Percentiles rank a stretch among this genome's conserved stretches.
These are phyloP conservation scores for Eimeria nieschulzi DNA, from an alignment of 169 alveolate species.

Conservation along the genomic window DNA sequence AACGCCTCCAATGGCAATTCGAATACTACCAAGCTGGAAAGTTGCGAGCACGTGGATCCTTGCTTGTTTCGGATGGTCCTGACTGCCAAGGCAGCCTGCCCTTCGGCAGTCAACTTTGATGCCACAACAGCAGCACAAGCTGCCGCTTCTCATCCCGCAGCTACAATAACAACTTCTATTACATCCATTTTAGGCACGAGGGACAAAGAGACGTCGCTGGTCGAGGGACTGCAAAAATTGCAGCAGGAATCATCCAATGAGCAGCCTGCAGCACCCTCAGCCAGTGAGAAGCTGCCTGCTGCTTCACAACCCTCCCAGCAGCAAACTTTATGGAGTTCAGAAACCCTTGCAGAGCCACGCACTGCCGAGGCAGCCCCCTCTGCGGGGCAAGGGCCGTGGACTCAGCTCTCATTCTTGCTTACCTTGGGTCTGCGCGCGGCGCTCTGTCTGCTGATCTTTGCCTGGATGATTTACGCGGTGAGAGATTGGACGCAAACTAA, in stretches of 20 bases:
- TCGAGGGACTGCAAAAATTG: neutral
- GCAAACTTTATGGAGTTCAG: neutral
- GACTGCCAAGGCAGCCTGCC: constrained; percentile 42
- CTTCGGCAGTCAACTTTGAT: neutral
- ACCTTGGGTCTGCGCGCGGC: neutral
- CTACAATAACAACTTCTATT: neutral
- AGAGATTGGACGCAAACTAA: constrained; percentile 41
- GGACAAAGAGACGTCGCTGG: too few species aligned
- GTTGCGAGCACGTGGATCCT: constrained; percentile 46
- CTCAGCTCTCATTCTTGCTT: neutral
- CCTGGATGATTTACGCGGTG: constrained; percentile 15
- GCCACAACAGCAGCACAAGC: neutral
- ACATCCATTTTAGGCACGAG: too few species aligned
- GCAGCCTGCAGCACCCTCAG: constrained; percentile 9
- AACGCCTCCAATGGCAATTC: neutral
- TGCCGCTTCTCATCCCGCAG: constrained; percentile 7
- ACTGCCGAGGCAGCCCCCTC: neutral
- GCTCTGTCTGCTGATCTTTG: constrained; percentile 24
- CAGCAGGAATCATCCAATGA: neutral
- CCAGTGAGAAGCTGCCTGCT: neutral
- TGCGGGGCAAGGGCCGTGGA: neutral
- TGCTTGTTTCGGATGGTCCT: constrained; percentile 20
- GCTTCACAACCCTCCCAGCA: neutral
- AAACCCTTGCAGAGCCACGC: neutral
- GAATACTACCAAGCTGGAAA: neutral